A percentile compares a stretch with the other conserved stretches of the same genome.
Evolutionary conservation across 2,329 filamentous ascomycete species (phyloP).

Genomic region (Fusarium virguliforme): DNA sequence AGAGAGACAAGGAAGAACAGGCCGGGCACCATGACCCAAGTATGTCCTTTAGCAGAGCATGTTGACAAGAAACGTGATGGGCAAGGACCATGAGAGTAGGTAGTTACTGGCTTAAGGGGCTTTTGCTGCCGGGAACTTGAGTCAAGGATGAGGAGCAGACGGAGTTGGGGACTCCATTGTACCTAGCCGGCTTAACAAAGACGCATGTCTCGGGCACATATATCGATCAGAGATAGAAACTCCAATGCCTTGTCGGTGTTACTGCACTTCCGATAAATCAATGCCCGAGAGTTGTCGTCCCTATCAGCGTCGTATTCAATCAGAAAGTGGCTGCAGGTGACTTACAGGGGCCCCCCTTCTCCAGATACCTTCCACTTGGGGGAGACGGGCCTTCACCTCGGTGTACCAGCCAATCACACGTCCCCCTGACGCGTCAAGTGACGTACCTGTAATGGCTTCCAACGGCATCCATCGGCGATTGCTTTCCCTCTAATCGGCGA

Average conservation of each 20-base stretch:
- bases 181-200: background rate
- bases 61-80: slow-evolving; percentile 38
- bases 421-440: background rate
- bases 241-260: background rate
- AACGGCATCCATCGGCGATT: slow-evolving; percentile 45
- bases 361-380: slow-evolving; percentile 31
- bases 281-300: background rate
- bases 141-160: slow-evolving; percentile 47
- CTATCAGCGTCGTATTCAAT: background rate
- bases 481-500: slow-evolving; percentile 27
- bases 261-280: background rate
- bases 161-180: background rate
- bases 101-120: slow-evolving; percentile 51
- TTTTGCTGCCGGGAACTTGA: slow-evolving; percentile 50
- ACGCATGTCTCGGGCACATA: background rate
- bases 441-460: slow-evolving; percentile 37
- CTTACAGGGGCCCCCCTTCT: slow-evolving; percentile 29
- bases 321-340: slow-evolving; percentile 21
- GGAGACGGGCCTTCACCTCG: slow-evolving; percentile 16
- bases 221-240: background rate
- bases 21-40: slow-evolving; percentile 40
- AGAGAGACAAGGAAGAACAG: slow-evolving; percentile 32
- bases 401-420: slow-evolving; percentile 20
- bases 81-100: slow-evolving; percentile 51
- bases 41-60: slow-evolving; percentile 30